Evolutionary conservation across 2,329 filamentous ascomycete species (phyloP).

Genomic region (Lomentospora prolificans): DNA sequence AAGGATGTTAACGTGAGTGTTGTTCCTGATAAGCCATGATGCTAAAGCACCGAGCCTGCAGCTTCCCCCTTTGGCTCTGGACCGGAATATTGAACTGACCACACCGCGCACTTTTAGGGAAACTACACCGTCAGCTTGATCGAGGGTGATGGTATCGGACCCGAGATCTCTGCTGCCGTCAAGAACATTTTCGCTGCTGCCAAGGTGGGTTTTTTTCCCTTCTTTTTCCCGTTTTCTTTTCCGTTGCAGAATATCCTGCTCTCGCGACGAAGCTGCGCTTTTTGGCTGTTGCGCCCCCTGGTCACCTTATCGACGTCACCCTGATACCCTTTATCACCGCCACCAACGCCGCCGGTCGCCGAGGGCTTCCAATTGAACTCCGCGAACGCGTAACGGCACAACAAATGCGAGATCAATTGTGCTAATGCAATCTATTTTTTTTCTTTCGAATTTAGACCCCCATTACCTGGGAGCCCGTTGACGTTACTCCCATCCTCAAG

Average conservation of each 20-base stretch:
- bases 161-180: conserved; percentile 93
- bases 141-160: conserved; percentile 97
- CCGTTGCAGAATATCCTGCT: neutral
- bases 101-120: conserved; percentile 56
- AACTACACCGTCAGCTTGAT: conserved; percentile 95
- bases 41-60: too few relatives aligned
- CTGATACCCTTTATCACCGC: neutral
- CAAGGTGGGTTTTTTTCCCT: conserved; percentile 49
- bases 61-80: too few relatives aligned
- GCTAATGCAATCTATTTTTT: neutral
- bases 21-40: conserved; percentile 5
- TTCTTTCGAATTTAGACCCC: conserved; percentile 49
- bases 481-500: conserved; percentile 88
- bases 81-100: too few relatives aligned
- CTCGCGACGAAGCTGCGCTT: neutral
- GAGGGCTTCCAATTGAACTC: neutral
- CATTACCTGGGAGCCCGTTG: conserved; percentile 93
- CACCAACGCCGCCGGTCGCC: neutral
- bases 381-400: neutral
- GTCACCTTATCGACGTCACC: neutral
- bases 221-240: conserved; percentile 8
- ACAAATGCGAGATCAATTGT: neutral
- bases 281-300: neutral
- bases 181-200: conserved; percentile 98
- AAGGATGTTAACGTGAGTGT: conserved; percentile 76